Base-by-base conservation (phyloP, 805 yeast genomes). In the Metschnikowia cerradonensis region DNA sequence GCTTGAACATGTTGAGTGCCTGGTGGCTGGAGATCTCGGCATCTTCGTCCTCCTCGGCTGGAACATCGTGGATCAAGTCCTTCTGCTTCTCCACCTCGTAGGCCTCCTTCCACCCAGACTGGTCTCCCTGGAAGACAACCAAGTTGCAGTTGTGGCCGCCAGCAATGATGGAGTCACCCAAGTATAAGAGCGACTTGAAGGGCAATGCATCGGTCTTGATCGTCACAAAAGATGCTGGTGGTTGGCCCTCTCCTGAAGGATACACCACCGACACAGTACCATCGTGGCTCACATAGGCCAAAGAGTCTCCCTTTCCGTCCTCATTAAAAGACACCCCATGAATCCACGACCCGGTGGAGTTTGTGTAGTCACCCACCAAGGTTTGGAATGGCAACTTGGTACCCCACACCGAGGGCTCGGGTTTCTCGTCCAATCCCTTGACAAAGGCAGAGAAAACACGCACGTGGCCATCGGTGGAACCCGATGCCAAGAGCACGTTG, bases 141-240 rank as follows among this genome's bases (percentile, higher is more conserved):
- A 97, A 96, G 68, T 88, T 89, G 71, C 95, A 87, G 67, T 89
- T 90, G 71, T 86, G 90, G 45, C 99, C 99, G 3, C 91, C 98
- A 36, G 88, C 94, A 49, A 90, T 77, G 45, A 91, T 72, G 57
- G 73, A 70, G 57, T 87, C 86, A 53, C 80, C 74, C 45, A 82
- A 73, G 78, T 89, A 94, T 46, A 84, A 73, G 48, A 92, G 69
- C 2, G 94, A 75, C 58, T 82, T 82, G 76, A 89, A 90, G 49
- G 99, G 96, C 66, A 92, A 76, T 61, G 83, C 78, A 35, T 82
- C 75, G 14, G 92, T 85, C 57, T 80, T 76, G 46, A 88, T 78
- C 44, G 77, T 77, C 47, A 78, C 60, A 43, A 84, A 76, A 3
- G 84, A 79, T 39, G 69, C 70, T 41, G 91, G 94, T 32, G 88